Evolutionary conservation across 1,284 basidiomycete species (phyloP), one percentile per base, ranked within the genome.

Genomic region (Agaricales sp.): DNA sequence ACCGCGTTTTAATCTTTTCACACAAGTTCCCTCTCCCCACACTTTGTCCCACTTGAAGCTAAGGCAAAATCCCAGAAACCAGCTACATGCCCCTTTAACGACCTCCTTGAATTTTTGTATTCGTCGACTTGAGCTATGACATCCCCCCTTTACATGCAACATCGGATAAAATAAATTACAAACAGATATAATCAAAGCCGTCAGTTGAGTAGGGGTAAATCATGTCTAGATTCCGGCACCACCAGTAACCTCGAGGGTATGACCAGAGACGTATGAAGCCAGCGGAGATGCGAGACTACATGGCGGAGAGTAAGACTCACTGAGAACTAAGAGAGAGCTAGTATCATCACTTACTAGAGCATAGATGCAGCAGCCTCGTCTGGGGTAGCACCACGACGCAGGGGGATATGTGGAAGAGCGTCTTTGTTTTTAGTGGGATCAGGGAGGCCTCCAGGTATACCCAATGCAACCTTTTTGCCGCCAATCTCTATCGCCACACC

Each of bases 381-480:
- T 0, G 84, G 67, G 3, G 72, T 73, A 21, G 77, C 90, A n/a
- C 80, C 78, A 49, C 89, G 71, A n/a, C 78, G 73, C 3, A 92
- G 74, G 1, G 89, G 89, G 55, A 92, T 87, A 43, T 65, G 63
- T 1, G 73, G 69, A 54, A 70, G 75, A 8, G 71, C 66, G 19
- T 69, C 67, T 26, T 67, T 50, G 19, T 59, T 61, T 3, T 59
- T 59, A 8, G 57, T 59, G 4, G 60, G 52, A 14, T 58, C 58
- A 3, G 62, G 59, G 12, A 67, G 65, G 16, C 39, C 39, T 6
- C 73, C 71, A 2, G 87, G 87, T 51, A 90, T 82, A 55, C 89
- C 90, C 6, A 92, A 72, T 4, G 85, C 78, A 53, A 92, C 85
- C 62, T 86, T 82, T 72, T 91, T 87, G 13, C 89, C 90, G 55